Base-by-base conservation (phyloP, 768 basidiomycete genomes). In the Mycena galericulata region DNA sequence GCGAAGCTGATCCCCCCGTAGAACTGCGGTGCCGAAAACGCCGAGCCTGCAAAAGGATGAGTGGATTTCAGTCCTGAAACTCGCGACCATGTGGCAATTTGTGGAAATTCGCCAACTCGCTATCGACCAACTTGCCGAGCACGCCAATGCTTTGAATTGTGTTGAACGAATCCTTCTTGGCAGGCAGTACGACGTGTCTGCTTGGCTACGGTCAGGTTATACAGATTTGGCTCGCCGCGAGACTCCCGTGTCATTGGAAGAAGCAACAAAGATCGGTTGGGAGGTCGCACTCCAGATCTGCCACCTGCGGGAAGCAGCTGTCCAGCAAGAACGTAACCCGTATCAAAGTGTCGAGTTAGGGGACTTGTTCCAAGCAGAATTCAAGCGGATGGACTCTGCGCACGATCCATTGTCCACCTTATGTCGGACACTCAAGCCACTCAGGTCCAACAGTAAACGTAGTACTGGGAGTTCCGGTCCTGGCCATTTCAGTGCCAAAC, bases 31-130 rank as follows among this genome's bases (percentile, higher is more conserved):
- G 11, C 45, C 49, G 12, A 12, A 47, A 12, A 41, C 22, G 4
- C 32, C 55, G 2, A 10, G 4, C 9, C 18, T 58, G 10, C 8
- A 4, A 1, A 24, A 47, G 9, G 57, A 50, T 18, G 69, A 71
- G 56, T 83, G 82, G 82, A 71, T 76, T 27, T 69, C 76, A 0
- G 76, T 80, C 43, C 53, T 78, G 27, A 78, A 78, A 59, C 46
- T 82, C n/a, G 62, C 80, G 12, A 74, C 49, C 15, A 73, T 76
- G 72, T 83, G 82, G 78, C 69, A 74, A 26, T 78, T 76, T 20
- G 38, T 72, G 2, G 24, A 60, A 11, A 29, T 80, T 32, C 67
- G 75, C 45, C 51, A 72, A 18, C 41, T 72, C 38, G 79, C 80
- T 17, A 69, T 79, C 34, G 22, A 75, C 20, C 60, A 71, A 2